A percentile compares a stretch with the other conserved stretches of the same genome.
Conservation (phyloP, 2,329 filamentous ascomycete species). For the Hypomyces perniciosus region DNA sequence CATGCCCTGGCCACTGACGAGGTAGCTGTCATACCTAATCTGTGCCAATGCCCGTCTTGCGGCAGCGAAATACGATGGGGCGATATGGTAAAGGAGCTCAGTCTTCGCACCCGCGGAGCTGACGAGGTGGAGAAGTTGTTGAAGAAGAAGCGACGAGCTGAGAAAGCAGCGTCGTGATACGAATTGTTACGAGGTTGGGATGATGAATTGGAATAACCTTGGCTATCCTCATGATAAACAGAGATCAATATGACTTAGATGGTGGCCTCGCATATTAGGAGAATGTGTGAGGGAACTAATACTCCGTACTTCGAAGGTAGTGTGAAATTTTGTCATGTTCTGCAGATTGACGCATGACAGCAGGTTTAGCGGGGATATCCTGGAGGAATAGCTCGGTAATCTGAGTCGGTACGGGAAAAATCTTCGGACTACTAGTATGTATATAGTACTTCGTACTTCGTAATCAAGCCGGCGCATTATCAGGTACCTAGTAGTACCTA, state of each 20-base stretch:
- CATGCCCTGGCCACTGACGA: constrained; percentile 39
- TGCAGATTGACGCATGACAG: not conserved
- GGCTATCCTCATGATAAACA: too few relatives aligned
- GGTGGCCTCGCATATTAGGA: too few relatives aligned
- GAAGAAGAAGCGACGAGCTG: constrained; percentile 39
- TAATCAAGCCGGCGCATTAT: too few relatives aligned
- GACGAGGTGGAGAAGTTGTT: constrained; percentile 66
- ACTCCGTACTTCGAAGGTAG: too few relatives aligned
- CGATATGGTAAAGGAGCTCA: constrained; percentile 77
- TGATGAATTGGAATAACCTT: not conserved
- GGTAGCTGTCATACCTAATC: constrained; percentile 55
- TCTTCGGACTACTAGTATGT: too few relatives aligned
- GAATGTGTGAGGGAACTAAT: too few relatives aligned
- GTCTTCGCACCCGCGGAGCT: constrained; percentile 61
- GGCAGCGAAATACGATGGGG: constrained; percentile 59
- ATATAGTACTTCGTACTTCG: too few relatives aligned
- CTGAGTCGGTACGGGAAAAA: not conserved
- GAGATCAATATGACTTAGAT: too few relatives aligned
- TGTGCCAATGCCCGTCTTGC: constrained; percentile 69
- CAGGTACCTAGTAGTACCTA: too few relatives aligned
- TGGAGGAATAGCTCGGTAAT: constrained; percentile 1
- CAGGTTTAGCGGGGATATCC: constrained; percentile 1
- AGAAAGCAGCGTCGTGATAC: constrained; percentile 14
- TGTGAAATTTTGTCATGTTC: too few relatives aligned
- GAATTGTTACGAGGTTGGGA: too few relatives aligned